A percentile compares a stretch with the other conserved stretches of the same genome.
Evolutionary conservation across 2,329 filamentous ascomycete species (phyloP).

Genomic region (Kalmusia sp.): DNA sequence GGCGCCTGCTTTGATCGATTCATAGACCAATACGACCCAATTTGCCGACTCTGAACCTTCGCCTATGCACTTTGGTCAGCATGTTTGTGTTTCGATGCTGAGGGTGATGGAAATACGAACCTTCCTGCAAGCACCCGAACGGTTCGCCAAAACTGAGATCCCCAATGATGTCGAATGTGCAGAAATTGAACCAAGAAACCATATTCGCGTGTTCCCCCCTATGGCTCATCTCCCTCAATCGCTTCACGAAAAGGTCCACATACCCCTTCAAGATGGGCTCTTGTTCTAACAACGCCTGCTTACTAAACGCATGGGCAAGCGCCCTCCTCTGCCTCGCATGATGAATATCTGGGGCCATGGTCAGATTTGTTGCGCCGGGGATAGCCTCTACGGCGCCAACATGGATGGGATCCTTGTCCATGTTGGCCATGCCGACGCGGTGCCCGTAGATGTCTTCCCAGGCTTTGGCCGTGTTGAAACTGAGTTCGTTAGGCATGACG

Average conservation of each 20-base stretch:
- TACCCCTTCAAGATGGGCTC: constrained; percentile 50
- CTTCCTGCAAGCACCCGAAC: constrained; percentile 40
- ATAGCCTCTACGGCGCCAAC: constrained; percentile 45
- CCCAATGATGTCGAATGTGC: constrained; percentile 43
- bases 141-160: constrained; percentile 42
- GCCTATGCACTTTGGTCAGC: constrained; percentile 17
- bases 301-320: constrained; percentile 50
- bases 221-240: constrained; percentile 44
- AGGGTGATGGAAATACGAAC: constrained; percentile 17
- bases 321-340: constrained; percentile 49
- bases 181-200: constrained; percentile 44
- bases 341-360: constrained; percentile 46
- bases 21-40: constrained; percentile 43
- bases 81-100: no score
- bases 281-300: constrained; percentile 49
- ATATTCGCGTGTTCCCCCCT: constrained; percentile 37
- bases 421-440: constrained; percentile 38
- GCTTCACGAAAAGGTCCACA: constrained; percentile 49
- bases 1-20: constrained; percentile 43
- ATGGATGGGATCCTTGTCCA: constrained; percentile 44
- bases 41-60: constrained; percentile 40
- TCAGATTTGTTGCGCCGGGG: constrained; percentile 45
- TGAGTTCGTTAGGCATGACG: constrained; percentile 43
- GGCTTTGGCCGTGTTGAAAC: constrained; percentile 40
- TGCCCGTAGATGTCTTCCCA: constrained; percentile 45